Conservation (phyloP, 805 yeast genomes). For the Kluyveromyces lactis region DNA sequence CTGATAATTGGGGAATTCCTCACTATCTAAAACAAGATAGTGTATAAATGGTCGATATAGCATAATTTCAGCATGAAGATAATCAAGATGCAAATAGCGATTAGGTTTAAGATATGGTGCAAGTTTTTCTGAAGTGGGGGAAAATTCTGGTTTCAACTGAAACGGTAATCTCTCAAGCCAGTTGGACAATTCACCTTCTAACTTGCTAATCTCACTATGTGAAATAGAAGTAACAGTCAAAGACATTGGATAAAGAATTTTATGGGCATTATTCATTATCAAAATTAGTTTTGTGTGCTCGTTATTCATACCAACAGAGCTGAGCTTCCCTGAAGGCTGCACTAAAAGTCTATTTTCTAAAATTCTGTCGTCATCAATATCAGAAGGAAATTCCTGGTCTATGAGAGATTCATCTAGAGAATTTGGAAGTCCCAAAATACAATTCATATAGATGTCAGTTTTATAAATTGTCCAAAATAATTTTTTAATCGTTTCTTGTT, state of each 20-base stretch:
- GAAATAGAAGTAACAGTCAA: conserved; percentile 13
- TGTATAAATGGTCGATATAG: conserved; percentile 85
- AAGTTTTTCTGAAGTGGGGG: conserved; percentile 47
- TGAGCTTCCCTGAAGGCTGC: conserved; percentile 44
- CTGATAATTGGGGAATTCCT: conserved; percentile 38
- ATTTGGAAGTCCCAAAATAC: conserved; percentile 79
- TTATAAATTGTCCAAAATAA: conserved; percentile 85
- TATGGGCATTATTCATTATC: conserved; percentile 60
- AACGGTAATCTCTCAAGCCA: conserved; percentile 69
- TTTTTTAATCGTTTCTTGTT: conserved; percentile 74
- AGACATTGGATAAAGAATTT: conserved; percentile 50
- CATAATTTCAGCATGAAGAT: conserved; percentile 69
- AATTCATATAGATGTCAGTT: conserved; percentile 83
- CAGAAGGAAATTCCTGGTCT: conserved; percentile 80
- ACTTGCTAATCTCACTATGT: conserved; percentile 8
- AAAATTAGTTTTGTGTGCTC: conserved; percentile 71
- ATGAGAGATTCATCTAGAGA: conserved; percentile 69
- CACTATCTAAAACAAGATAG: conserved; percentile 40
- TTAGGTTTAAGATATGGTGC: conserved; percentile 58
- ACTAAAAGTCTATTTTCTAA: conserved; percentile 51
- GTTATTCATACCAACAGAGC: conserved; percentile 75
- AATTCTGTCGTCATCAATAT: conserved; percentile 79
- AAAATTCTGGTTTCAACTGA: conserved; percentile 62
- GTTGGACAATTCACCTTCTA: conserved; percentile 33
- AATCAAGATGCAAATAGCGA: conserved; percentile 61